Conservation (phyloP, 345 rosid species). For the Eucalyptus decipiens region DNA sequence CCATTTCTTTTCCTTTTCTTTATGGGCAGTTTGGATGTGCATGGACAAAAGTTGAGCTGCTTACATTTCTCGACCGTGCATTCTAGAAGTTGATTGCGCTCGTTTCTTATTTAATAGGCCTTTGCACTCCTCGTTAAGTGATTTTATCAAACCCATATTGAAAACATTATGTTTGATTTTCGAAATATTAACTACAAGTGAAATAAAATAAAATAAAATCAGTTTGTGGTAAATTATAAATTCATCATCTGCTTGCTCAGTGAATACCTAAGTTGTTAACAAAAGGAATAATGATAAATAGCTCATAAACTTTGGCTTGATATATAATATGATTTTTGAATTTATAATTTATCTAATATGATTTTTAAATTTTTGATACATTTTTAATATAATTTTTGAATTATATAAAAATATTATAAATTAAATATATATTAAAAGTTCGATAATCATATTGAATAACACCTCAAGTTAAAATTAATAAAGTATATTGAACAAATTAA, state of each 20-base stretch:
- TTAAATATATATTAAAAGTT: too few relatives aligned
- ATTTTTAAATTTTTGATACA: too few relatives aligned
- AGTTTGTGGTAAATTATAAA: not conserved
- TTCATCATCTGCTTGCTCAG: not conserved
- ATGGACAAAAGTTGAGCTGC: not conserved
- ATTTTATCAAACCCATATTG: not conserved
- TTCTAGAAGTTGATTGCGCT: not conserved
- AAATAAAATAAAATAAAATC: not conserved
- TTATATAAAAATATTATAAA: too few relatives aligned
- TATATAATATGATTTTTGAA: too few relatives aligned
- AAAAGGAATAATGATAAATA: too few relatives aligned
- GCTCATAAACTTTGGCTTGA: too few relatives aligned
- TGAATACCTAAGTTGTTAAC: not conserved
- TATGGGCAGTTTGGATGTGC: not conserved
- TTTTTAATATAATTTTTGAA: too few relatives aligned
- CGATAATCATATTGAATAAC: too few relatives aligned
- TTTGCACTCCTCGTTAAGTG: not conserved
- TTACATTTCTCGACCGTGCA: not conserved
- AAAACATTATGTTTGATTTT: not conserved
- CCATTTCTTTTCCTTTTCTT: not conserved
- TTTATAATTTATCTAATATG: too few relatives aligned
- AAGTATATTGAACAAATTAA: too few relatives aligned
- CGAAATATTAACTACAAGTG: not conserved
- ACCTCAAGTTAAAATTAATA: too few relatives aligned
- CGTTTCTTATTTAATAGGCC: not conserved